These are phyloP conservation scores for Fistulinella cinereoalba DNA, from an alignment of 1,284 basidiomycete genomes.

Conservation along the genomic window DNA sequence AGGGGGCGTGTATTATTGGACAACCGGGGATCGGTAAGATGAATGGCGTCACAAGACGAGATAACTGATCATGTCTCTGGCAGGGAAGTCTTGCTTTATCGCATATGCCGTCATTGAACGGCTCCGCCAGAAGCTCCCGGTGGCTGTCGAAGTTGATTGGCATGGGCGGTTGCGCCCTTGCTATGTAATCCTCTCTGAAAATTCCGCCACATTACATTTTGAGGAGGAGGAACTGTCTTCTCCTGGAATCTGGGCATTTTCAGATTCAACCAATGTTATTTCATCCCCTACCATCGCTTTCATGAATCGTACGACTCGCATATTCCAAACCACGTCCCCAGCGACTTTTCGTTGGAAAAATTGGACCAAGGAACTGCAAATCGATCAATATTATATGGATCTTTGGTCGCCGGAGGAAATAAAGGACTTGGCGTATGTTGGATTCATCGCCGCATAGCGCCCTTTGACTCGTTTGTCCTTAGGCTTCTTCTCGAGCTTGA, in stretches of 20 bases:
- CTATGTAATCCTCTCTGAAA: not conserved
- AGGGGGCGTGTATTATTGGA: not conserved
- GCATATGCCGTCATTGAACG: not conserved
- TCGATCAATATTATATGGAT: not conserved
- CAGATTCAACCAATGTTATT: not conserved
- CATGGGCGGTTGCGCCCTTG: too few relatives aligned
- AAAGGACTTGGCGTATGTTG: not conserved
- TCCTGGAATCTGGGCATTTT: not conserved
- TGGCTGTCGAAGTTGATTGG: not conserved
- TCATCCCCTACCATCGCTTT: not conserved
- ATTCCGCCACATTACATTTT: not conserved
- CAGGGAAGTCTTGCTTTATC: slow-evolving; percentile 1
- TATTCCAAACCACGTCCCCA: not conserved
- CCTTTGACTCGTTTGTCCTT: too few relatives aligned
- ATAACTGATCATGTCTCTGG: not conserved
- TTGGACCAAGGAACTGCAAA: not conserved
- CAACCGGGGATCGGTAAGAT: slow-evolving; percentile 3
- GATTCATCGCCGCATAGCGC: too few relatives aligned
- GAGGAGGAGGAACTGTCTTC: rapidly evolving
- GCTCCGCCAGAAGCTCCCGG: not conserved
- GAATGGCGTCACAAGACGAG: not conserved
- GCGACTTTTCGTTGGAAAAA: not conserved
- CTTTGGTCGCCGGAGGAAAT: slow-evolving; percentile 1
- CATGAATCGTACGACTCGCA: not conserved
- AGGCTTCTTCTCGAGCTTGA: too few relatives aligned